Percentiles rank a stretch among this genome's conserved stretches.
These are phyloP conservation scores for Thecamonas trahens DNA, from an alignment of 78 protist genomes.

Conservation along the genomic window DNA sequence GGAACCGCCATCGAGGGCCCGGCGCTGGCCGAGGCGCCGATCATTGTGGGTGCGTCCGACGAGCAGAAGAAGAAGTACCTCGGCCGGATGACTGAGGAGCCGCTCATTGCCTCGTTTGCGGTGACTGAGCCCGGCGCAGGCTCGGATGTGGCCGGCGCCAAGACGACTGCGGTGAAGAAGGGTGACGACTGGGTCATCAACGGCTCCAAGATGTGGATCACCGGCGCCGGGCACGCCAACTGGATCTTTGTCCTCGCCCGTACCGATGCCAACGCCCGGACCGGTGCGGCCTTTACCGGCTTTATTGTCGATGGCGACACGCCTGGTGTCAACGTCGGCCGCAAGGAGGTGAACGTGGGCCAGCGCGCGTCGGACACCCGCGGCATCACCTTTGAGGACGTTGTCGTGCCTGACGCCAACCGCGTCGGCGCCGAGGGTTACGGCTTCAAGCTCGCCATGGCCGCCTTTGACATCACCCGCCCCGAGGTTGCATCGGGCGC, in stretches of 20 bases:
- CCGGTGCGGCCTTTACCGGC: constrained; percentile 43
- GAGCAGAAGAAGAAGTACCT: constrained; percentile 47
- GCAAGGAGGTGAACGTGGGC: constrained; percentile 61
- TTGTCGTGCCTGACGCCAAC: constrained; percentile 34
- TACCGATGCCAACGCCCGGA: constrained; percentile 17
- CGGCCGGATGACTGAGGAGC: constrained; percentile 34
- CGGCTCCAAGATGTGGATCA: constrained; percentile 67
- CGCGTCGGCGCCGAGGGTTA: constrained; percentile 16
- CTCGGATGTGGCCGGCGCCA: constrained; percentile 62
- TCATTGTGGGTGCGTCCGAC: constrained; percentile 26
- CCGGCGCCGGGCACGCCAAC: constrained; percentile 64
- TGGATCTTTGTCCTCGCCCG: constrained; percentile 33
- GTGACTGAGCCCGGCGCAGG: constrained; percentile 78
- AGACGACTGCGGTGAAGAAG: constrained; percentile 40
- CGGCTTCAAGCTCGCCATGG: constrained; percentile 30
- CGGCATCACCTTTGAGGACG: constrained; percentile 46
- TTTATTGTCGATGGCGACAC: constrained; percentile 54
- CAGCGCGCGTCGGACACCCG: constrained; percentile 60
- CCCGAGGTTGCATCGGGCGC: constrained; percentile 46
- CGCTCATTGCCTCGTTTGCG: constrained; percentile 26
- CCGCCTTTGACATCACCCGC: constrained; percentile 35
- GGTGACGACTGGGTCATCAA: constrained; percentile 46
- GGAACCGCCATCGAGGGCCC: constrained; percentile 36
- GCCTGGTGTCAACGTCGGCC: constrained; percentile 29
- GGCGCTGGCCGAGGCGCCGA: constrained; percentile 40